Evolutionary conservation across 2,329 filamentous ascomycete species (phyloP).

Genomic region (Teratosphaeria epicoccoides): DNA sequence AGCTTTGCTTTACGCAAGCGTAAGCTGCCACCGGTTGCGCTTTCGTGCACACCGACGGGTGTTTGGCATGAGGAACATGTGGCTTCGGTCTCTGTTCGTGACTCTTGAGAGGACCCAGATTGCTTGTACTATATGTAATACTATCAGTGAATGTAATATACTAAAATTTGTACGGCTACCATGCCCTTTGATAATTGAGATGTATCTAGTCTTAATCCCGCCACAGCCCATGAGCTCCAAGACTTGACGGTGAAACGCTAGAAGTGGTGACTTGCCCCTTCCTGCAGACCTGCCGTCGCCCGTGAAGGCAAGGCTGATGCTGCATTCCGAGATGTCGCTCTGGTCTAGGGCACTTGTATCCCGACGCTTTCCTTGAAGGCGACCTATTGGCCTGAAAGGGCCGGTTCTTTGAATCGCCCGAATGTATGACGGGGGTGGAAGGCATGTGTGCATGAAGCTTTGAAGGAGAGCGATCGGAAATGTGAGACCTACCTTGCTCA

Average conservation of each 20-base stretch:
- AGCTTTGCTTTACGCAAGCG: conserved; percentile 22
- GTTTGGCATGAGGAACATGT: conserved; percentile 31
- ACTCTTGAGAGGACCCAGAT: neutral
- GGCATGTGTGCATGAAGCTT: neutral
- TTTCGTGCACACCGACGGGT: conserved; percentile 32
- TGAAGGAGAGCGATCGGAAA: conserved; percentile 5
- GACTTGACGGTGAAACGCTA: conserved; percentile 22
- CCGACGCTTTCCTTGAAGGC: conserved; percentile 20
- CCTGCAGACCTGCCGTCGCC: conserved; percentile 16
- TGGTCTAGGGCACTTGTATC: conserved; percentile 27
- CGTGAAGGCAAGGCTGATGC: conserved; percentile 13
- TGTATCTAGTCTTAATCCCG: conserved; percentile 26
- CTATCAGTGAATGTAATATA: neutral
- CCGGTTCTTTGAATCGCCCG: conserved; percentile 27
- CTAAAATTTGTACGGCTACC: neutral
- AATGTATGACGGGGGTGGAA: neutral
- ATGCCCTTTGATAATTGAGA: neutral
- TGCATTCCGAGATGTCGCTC: conserved; percentile 6
- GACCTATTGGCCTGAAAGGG: conserved; percentile 23
- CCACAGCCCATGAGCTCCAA: conserved; percentile 20
- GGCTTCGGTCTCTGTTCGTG: neutral
- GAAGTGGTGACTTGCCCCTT: conserved; percentile 12
- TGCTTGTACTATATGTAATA: neutral
- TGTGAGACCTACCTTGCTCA: conserved; percentile 33
- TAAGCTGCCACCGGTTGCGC: conserved; percentile 31